Percentiles rank a stretch among this genome's conserved stretches.
Conservation (phyloP, 192 early-diverging fungal species). For the Fimicolochytrium jonesii region DNA sequence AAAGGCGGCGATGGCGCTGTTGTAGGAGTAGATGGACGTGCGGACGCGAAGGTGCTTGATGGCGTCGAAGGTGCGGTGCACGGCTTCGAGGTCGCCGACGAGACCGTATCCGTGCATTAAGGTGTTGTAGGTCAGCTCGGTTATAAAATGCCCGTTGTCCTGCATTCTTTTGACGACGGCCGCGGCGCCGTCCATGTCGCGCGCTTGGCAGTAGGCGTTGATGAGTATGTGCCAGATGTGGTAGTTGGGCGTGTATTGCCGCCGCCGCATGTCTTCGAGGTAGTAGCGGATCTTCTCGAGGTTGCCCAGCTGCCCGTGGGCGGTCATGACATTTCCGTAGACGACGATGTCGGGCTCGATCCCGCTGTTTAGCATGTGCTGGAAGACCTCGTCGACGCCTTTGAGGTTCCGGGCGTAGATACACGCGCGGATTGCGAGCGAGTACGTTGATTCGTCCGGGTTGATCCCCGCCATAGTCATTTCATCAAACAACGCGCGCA, state of each 20-base stretch:
- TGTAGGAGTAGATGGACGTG: constrained; percentile 22
- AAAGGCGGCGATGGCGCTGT: constrained; percentile 24
- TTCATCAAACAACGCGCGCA: constrained; percentile 7
- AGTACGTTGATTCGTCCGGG: constrained; percentile 17
- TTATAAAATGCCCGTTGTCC: not conserved
- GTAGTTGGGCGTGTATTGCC: not conserved
- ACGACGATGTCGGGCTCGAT: constrained; percentile 17
- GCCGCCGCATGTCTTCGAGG: constrained; percentile 12
- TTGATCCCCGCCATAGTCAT: not conserved
- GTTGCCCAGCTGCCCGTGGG: not conserved
- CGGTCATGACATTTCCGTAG: constrained; percentile 18
- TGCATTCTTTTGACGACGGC: constrained; percentile 16
- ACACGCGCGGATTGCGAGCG: not conserved
- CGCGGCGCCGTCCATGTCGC: constrained; percentile 21
- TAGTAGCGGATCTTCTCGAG: not conserved
- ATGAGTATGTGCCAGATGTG: constrained; percentile 23
- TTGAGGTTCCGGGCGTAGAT: not conserved
- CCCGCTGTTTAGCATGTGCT: not conserved
- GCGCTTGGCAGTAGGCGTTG: constrained; percentile 20
- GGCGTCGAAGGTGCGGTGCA: constrained; percentile 6
- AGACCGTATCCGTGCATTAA: constrained; percentile 30
- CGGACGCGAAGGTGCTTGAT: not conserved
- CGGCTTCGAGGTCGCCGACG: constrained; percentile 15
- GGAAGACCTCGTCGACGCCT: constrained; percentile 18
- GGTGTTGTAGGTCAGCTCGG: constrained; percentile 20